Evolutionary conservation across 2,329 filamentous ascomycete species (phyloP).

Genomic region (Fusarium continuum): DNA sequence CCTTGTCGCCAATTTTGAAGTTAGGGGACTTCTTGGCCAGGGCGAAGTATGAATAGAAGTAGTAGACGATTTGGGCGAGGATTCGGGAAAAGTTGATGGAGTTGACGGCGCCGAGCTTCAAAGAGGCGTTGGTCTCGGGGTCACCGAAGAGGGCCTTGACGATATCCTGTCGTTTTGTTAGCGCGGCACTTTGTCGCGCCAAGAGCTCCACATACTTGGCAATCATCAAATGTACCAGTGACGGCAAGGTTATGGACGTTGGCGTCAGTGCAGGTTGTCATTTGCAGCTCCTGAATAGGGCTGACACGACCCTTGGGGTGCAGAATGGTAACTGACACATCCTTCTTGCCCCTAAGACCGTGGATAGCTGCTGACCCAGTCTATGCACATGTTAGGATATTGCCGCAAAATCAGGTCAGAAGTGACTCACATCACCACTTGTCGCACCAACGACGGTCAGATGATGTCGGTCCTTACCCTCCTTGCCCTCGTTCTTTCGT

Average conservation of each 20-base stretch:
- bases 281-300: conserved; percentile 93
- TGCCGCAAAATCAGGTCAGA: background rate
- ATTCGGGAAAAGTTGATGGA: conserved; percentile 97
- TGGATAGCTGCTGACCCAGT: conserved; percentile 97
- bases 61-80: conserved; percentile 95
- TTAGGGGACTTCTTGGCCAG: conserved; percentile 69
- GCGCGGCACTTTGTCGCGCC: background rate
- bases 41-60: conserved; percentile 93
- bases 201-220: conserved; percentile 67
- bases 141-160: conserved; percentile 94
- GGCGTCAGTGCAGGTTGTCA: conserved; percentile 90
- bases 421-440: conserved; percentile 67
- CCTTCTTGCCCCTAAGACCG: conserved; percentile 92
- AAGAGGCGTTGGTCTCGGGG: conserved; percentile 79
- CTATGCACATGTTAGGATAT: conserved; percentile 9
- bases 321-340: conserved; percentile 95
- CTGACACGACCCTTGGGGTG: conserved; percentile 91
- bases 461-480: conserved; percentile 74
- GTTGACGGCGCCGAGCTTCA: conserved; percentile 92
- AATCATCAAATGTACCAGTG: conserved; percentile 93
- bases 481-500: conserved; percentile 69
- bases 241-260: conserved; percentile 95
- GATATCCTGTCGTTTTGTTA: conserved; percentile 56
- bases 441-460: conserved; percentile 88
- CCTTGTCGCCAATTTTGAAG: conserved; percentile 72